These are phyloP conservation scores for Torrubiellomyces zombiae DNA, from an alignment of 2,329 filamentous ascomycete species.

Conservation along the genomic window DNA sequence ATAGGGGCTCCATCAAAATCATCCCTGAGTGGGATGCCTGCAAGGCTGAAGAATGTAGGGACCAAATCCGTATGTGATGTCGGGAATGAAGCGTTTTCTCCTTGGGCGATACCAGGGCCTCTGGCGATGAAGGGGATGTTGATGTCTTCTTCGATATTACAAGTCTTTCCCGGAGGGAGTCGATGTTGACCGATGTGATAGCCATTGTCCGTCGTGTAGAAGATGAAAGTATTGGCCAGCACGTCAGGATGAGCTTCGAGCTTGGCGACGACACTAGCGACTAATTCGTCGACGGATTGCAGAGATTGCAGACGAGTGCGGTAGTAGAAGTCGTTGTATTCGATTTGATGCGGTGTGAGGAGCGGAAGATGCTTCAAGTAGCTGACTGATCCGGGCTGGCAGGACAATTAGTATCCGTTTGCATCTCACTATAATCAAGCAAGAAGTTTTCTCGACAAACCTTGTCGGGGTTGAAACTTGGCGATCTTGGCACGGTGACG, in stretches of 20 bases:
- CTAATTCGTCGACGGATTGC: constrained; percentile 37
- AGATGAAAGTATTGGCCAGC: constrained; percentile 43
- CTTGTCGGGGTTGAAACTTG: constrained; percentile 48
- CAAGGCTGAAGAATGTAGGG: constrained; percentile 36
- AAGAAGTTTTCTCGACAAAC: constrained; percentile 14
- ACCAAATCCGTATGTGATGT: constrained; percentile 48
- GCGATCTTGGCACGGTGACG: constrained; percentile 40
- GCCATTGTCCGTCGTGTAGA: constrained; percentile 44
- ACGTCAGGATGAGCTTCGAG: constrained; percentile 33
- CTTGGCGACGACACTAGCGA: constrained; percentile 26
- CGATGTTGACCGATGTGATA: constrained; percentile 45
- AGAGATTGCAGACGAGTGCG: constrained; percentile 32
- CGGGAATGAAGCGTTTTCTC: constrained; percentile 22
- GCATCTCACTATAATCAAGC: background rate
- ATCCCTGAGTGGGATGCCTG: constrained; percentile 20
- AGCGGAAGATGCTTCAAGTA: constrained; percentile 27
- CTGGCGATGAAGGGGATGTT: constrained; percentile 39
- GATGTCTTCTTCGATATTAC: constrained; percentile 42
- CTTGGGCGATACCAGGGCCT: constrained; percentile 32
- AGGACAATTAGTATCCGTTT: constrained; percentile 1
- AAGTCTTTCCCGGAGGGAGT: constrained; percentile 39
- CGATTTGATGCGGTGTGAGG: constrained; percentile 23
- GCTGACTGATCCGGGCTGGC: constrained; percentile 19
- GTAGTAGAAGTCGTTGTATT: constrained; percentile 34
- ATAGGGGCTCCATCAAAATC: constrained; percentile 43